Evolutionary conservation across 1,284 basidiomycete genomes (phyloP).

Genomic region (Rhizoctonia solani): DNA sequence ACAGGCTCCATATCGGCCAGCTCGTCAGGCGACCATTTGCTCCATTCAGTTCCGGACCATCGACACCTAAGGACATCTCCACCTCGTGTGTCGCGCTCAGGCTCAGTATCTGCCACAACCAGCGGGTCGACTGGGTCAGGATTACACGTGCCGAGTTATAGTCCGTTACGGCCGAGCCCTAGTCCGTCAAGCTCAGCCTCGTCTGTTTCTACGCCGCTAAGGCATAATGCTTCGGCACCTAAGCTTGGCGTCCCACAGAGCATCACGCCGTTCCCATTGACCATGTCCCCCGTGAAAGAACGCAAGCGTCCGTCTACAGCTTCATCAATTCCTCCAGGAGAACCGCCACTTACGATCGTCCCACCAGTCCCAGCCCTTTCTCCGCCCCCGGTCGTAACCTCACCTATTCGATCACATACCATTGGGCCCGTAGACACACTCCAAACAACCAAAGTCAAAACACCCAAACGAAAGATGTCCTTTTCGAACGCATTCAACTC

Average conservation of each 20-base stretch:
- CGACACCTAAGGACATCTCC: conserved; percentile 7
- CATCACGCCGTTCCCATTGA: conserved; percentile 31
- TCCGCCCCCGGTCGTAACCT: not conserved
- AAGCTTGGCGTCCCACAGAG: too few relatives aligned
- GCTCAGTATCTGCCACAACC: conserved; percentile 28
- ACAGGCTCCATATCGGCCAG: conserved; percentile 20
- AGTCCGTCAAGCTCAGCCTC: conserved; percentile 23
- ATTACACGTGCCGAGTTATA: conserved; percentile 22
- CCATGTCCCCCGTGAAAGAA: conserved; percentile 17
- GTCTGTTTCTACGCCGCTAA: conserved; percentile 30
- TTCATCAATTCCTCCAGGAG: not conserved
- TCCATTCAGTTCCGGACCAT: not conserved
- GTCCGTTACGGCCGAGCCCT: conserved; percentile 9
- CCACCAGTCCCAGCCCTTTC: conserved; percentile 1
- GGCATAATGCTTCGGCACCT: conserved; percentile 15
- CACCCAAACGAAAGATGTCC: conserved; percentile 3
- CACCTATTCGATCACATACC: not conserved
- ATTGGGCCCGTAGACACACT: not conserved
- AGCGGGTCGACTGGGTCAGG: conserved; percentile 19
- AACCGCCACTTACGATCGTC: not conserved
- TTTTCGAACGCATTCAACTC: conserved; percentile 2
- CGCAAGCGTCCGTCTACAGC: conserved; percentile 10
- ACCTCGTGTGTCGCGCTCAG: conserved; percentile 28
- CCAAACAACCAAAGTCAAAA: not conserved
- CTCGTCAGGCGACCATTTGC: conserved; percentile 28